Evolutionary conservation across 2,329 filamentous ascomycete genomes (phyloP).

Genomic region (Exophiala mesophila): DNA sequence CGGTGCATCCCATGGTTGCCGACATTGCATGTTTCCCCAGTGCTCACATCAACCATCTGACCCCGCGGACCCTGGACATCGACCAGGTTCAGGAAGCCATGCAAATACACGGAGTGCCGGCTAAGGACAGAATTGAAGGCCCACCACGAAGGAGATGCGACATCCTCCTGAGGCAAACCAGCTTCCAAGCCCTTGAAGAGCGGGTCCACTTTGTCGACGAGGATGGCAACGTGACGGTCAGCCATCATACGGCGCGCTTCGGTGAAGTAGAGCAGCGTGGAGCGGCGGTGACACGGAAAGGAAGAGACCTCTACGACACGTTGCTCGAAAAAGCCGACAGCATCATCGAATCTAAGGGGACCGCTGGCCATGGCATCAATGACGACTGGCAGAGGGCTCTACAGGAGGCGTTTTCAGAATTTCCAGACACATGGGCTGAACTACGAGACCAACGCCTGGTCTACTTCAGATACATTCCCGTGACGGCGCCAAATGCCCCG

Average conservation of each 20-base stretch:
- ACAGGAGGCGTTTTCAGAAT: constrained; percentile 21
- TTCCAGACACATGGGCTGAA: constrained; percentile 41
- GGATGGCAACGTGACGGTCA: constrained; percentile 26
- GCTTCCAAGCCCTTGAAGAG: constrained; percentile 50
- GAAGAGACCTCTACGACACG: constrained; percentile 44
- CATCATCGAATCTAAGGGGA: constrained; percentile 7
- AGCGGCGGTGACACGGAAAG: constrained; percentile 44
- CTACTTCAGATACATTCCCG: constrained; percentile 38
- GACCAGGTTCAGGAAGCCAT: constrained; percentile 42
- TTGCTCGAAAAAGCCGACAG: constrained; percentile 30
- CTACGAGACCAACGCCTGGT: constrained; percentile 36
- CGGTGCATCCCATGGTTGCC: constrained; percentile 46
- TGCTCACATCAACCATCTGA: constrained; percentile 52
- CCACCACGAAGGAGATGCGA: constrained; percentile 43
- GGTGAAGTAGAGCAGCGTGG: constrained; percentile 53
- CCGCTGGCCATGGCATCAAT: constrained; percentile 22
- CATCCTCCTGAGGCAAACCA: constrained; percentile 51
- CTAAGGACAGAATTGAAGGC: constrained; percentile 50
- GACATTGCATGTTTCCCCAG: constrained; percentile 43
- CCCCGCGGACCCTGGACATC: constrained; percentile 49
- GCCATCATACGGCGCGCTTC: constrained; percentile 47
- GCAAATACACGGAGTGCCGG: constrained; percentile 37
- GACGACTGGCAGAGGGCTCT: constrained; percentile 29
- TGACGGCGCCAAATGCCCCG: constrained; percentile 25
- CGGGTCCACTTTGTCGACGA: constrained; percentile 38